These are phyloP conservation scores for Pythium chondricola DNA, from an alignment of 352 stramenopile genomes.

Conservation along the genomic window DNA sequence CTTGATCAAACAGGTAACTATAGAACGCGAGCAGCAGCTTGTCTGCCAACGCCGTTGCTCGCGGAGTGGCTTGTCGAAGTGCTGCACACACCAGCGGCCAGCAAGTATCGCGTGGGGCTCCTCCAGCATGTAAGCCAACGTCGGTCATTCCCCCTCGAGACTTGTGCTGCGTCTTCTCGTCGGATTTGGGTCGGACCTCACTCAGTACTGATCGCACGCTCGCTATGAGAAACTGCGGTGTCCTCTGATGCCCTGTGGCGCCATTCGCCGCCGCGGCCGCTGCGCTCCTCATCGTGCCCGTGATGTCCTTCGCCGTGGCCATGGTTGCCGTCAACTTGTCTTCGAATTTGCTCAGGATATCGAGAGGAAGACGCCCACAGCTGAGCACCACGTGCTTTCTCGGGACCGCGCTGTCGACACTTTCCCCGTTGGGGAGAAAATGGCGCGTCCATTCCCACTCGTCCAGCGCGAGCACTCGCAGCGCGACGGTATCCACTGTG, in stretches of 20 bases:
- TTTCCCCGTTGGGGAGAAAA: constrained; percentile 19
- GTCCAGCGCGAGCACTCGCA: constrained; percentile 30
- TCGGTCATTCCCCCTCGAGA: constrained; percentile 35
- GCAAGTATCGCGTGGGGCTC: constrained; percentile 32
- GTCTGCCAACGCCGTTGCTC: constrained; percentile 21
- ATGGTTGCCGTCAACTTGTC: constrained; percentile 15
- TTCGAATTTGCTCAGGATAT: constrained; percentile 6
- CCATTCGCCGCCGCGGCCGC: constrained; percentile 1
- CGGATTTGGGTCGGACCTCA: no score
- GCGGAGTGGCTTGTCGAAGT: constrained; percentile 29
- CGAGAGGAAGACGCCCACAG: constrained; percentile 12
- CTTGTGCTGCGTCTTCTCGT: constrained; percentile 7
- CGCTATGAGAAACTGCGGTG: constrained; percentile 38
- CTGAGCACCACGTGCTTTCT: constrained; percentile 14
- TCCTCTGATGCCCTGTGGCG: constrained; percentile 35
- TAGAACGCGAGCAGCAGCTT: constrained; percentile 34
- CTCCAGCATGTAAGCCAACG: constrained; percentile 45
- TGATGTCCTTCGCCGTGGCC: constrained; percentile 18
- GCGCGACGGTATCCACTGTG: constrained; percentile 10
- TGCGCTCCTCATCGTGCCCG: constrained; percentile 20
- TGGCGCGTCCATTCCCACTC: constrained; percentile 30
- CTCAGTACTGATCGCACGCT: no score
- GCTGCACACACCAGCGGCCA: constrained; percentile 40
- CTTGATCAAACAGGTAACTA: constrained; percentile 12
- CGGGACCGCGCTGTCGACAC: constrained; percentile 29